A percentile compares a stretch with the other conserved stretches of the same genome.
Conservation (phyloP, 768 basidiomycete species). For the Chalciporus chontae region DNA sequence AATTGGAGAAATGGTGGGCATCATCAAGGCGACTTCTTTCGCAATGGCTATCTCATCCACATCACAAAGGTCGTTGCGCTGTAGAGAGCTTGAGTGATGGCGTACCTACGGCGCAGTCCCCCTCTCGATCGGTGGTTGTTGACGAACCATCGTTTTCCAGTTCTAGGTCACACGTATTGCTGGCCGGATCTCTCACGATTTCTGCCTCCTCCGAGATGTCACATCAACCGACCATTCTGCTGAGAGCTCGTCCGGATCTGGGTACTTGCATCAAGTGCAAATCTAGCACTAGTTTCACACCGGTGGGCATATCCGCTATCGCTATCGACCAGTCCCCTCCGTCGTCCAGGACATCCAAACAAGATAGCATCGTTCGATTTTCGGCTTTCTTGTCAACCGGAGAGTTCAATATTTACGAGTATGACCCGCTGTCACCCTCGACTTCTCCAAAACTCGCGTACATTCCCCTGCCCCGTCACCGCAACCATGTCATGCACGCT, state of each 20-base stretch:
- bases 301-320: slow-evolving; percentile 55
- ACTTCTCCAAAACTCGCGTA: slow-evolving; percentile 43
- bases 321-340: slow-evolving; percentile 75
- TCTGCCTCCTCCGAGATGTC: slow-evolving; percentile 45
- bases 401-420: slow-evolving; percentile 57
- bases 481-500: slow-evolving; percentile 55
- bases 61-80: slow-evolving; percentile 57
- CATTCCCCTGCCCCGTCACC: slow-evolving; percentile 39
- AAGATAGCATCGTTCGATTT: slow-evolving; percentile 39
- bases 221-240: slow-evolving; percentile 16
- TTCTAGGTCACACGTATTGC: slow-evolving; percentile 41
- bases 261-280: slow-evolving; percentile 44
- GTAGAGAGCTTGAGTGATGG: slow-evolving; percentile 34
- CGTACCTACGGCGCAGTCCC: neutral
- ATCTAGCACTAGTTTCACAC: slow-evolving; percentile 31
- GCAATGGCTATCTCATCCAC: slow-evolving; percentile 20
- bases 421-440: slow-evolving; percentile 46
- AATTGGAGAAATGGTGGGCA: slow-evolving; percentile 76
- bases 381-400: slow-evolving; percentile 65
- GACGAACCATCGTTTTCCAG: slow-evolving; percentile 7
- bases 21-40: slow-evolving; percentile 7
- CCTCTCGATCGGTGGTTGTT: neutral
- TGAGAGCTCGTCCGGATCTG: slow-evolving; percentile 19
- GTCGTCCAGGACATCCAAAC: slow-evolving; percentile 27
- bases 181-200: slow-evolving; percentile 60